These are phyloP conservation scores for Mucuna pruriens DNA, from an alignment of 306 rosid genomes.

Conservation along the genomic window DNA sequence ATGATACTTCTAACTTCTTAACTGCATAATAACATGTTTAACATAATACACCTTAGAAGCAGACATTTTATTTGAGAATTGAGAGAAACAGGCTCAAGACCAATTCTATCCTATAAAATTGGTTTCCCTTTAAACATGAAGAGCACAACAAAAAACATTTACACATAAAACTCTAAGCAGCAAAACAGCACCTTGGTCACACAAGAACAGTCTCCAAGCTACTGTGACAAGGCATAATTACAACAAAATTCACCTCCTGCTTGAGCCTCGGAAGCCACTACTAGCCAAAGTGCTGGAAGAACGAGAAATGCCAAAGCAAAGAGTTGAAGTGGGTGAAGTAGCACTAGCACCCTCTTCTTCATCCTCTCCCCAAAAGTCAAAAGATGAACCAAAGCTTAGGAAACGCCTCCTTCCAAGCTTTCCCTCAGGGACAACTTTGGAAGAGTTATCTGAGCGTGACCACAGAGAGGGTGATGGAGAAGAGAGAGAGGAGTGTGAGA, in stretches of 20 bases:
- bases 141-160: constrained; percentile 1
- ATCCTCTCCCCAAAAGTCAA: constrained; percentile 47
- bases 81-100: constrained; percentile 17
- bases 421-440: constrained; percentile 30
- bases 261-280: constrained; percentile 21
- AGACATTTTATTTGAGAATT: constrained; percentile 27
- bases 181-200: not conserved
- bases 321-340: constrained; percentile 56
- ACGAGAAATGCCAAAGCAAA: constrained; percentile 60
- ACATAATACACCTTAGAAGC: constrained; percentile 21
- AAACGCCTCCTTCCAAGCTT: constrained; percentile 24
- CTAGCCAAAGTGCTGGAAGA: not conserved
- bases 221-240: not conserved
- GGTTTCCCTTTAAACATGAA: constrained; percentile 30
- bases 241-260: constrained; percentile 8
- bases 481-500: not conserved
- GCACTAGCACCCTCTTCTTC: constrained; percentile 32
- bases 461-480: not conserved
- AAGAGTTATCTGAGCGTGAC: constrained; percentile 30
- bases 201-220: not conserved
- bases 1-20: not conserved
- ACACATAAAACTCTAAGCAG: constrained; percentile 33
- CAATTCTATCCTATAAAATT: constrained; percentile 25
- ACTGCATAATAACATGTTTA: constrained; percentile 19
- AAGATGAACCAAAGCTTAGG: constrained; percentile 58